phyloP scores from a whole-genome alignment of 306 rosid species.

The Quercus glauca region DNA sequence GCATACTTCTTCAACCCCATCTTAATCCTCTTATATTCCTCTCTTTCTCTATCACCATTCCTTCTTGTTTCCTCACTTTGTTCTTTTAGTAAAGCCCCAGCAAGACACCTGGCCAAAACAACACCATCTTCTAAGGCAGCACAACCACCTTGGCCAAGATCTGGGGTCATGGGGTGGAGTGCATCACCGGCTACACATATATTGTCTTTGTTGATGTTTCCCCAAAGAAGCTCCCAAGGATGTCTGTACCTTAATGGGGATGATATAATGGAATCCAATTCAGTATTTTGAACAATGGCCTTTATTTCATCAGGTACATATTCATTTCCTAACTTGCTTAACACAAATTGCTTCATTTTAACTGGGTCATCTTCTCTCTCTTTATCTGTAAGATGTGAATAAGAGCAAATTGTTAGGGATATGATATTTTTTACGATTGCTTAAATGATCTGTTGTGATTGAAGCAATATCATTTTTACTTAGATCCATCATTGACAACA shows the following conservation, averaged over 20 bases:
- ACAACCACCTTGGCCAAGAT: slow-evolving; percentile 64
- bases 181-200: slow-evolving; percentile 40
- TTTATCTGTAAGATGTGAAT: too few relatives aligned
- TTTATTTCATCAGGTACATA: too few relatives aligned
- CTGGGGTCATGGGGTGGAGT: slow-evolving; percentile 68
- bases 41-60: not conserved
- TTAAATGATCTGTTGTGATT: too few relatives aligned
- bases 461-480: too few relatives aligned
- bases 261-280: not conserved
- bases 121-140: slow-evolving; percentile 58
- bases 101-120: slow-evolving; percentile 30
- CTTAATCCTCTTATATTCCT: slow-evolving; percentile 19
- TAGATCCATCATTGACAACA: too few relatives aligned
- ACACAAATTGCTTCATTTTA: too few relatives aligned
- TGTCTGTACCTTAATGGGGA: not conserved
- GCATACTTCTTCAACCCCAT: slow-evolving; percentile 32
- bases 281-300: not conserved
- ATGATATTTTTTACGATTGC: not conserved
- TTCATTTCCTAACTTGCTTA: too few relatives aligned
- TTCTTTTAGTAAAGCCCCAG: slow-evolving; percentile 6
- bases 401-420: too few relatives aligned
- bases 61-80: not conserved
- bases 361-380: too few relatives aligned
- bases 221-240: not conserved
- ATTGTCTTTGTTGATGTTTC: not conserved